A percentile compares a stretch with the other conserved stretches of the same genome.
Evolutionary conservation across 768 basidiomycete species (phyloP).

Genomic region (Mycena galopus): DNA sequence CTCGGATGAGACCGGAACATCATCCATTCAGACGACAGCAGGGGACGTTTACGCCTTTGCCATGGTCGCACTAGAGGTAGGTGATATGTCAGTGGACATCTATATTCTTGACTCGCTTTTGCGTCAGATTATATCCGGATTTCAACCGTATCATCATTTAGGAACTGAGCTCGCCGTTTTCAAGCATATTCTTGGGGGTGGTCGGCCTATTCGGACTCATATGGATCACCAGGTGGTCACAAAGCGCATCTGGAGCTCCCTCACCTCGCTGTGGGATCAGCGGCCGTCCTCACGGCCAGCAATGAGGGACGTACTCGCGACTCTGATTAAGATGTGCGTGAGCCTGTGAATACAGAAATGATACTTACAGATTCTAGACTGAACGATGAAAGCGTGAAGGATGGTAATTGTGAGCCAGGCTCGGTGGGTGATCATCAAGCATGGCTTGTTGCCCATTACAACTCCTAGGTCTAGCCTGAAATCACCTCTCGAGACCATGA

Average conservation of each 20-base stretch:
- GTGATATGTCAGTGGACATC: not conserved
- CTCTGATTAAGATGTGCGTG: not conserved
- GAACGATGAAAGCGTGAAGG: not conserved
- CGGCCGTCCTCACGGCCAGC: not conserved
- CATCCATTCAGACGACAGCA: not conserved
- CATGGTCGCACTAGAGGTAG: slow-evolving; percentile 33
- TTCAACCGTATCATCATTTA: slow-evolving; percentile 29
- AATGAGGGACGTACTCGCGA: not conserved
- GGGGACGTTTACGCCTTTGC: slow-evolving; percentile 33
- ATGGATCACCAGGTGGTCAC: not conserved
- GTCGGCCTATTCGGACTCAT: not conserved
- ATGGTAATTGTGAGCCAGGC: not conserved
- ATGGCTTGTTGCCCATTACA: not conserved
- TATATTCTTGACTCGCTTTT: not conserved
- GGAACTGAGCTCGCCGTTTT: slow-evolving; percentile 19
- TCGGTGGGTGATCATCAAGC: not conserved
- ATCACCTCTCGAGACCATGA: not conserved
- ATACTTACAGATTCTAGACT: not conserved
- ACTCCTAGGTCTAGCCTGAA: not conserved
- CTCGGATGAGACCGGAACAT: slow-evolving; percentile 2
- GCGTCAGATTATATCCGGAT: slow-evolving; percentile 25
- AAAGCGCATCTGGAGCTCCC: slow-evolving; percentile 10
- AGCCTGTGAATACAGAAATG: not conserved
- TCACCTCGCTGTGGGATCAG: slow-evolving; percentile 16
- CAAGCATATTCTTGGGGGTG: slow-evolving; percentile 17